Percentiles rank a stretch among this genome's conserved stretches.
These are phyloP conservation scores for Oryza nivara DNA, from an alignment of 176 grass and related monocot species.

Conservation along the genomic window DNA sequence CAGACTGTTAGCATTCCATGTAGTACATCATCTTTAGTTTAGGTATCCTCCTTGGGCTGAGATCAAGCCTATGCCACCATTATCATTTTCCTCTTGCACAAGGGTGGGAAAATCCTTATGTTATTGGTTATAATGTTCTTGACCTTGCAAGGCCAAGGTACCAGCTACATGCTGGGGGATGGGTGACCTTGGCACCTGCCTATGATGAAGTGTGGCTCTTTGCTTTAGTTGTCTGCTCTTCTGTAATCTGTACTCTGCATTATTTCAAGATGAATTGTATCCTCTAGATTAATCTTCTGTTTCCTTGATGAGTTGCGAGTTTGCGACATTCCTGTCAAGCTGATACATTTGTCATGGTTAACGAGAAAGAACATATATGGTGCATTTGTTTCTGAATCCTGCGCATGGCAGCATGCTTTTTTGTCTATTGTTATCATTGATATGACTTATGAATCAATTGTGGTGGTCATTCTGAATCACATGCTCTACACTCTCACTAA, in stretches of 20 bases:
- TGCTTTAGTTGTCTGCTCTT: conserved; percentile 17
- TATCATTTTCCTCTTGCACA: neutral
- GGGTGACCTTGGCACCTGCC: neutral
- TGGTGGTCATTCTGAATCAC: conserved; percentile 6
- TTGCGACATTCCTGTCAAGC: neutral
- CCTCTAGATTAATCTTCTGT: conserved; percentile 29
- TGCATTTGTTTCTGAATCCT: conserved; percentile 33
- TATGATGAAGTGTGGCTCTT: conserved; percentile 12
- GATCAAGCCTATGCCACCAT: conserved; percentile 12
- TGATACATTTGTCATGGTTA: conserved; percentile 22
- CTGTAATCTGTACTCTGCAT: neutral
- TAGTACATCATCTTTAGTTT: neutral
- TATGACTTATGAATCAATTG: conserved; percentile 1
- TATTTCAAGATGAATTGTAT: neutral
- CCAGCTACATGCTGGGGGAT: conserved; percentile 6
- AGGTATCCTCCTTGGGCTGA: conserved; percentile 46
- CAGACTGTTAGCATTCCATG: conserved; percentile 10
- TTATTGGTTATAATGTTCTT: conserved; percentile 49
- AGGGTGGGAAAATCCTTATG: conserved; percentile 53
- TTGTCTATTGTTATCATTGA: neutral
- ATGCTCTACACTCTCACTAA: neutral
- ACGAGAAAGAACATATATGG: neutral
- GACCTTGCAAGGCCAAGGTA: conserved; percentile 62
- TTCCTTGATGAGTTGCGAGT: conserved; percentile 1
- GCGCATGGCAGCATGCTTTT: neutral